Base-by-base conservation (phyloP, 768 basidiomycete genomes). In the Naganishia antarctica region DNA sequence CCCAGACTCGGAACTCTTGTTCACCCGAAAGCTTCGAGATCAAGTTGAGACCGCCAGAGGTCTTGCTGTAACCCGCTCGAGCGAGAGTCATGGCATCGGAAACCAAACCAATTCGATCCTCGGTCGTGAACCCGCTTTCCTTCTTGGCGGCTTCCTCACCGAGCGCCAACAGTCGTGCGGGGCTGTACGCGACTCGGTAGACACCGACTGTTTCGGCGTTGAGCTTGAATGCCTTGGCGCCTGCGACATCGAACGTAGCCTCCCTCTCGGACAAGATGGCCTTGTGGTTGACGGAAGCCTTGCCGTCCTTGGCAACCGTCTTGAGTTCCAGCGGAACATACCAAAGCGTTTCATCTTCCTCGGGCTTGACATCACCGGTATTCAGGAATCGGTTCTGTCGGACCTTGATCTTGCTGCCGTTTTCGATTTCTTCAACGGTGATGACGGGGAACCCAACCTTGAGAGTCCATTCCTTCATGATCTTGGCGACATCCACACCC, bases 381-480 rank as follows among this genome's bases (percentile, higher is more conserved):
- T 90, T 87, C 49, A 98, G 80, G 83, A 96, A 98, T 21, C 96
- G 83, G 74, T 96, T 89, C 78, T 98, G 96, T 34, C 86, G 84
- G 60, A 98, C 82, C 62, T 81, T 82, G 70, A 99, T 85, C 67
- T 76, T 75, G 26, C 34, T 46, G 11, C 87, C 87, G 46, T 82
- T 83, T 0, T 80, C 76, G 13, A 81, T 83, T 78, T 97, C 92
- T 1, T 84, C 87, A 47, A 98, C 90, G 32, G 85, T 88, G 61
- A 98, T 76, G 26, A 98, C 86, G 1, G 96, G 96, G 81, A 87
- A 97, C 16, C 96, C 96, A 63, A 84, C 81, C 81, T 90, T 88
- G 60, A 84, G 83, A 41, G 91, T 87, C 94, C 93, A 99, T 74
- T 87, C 87, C 64, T 89, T 84, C 89, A 97, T 92, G 70, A 97